These are phyloP conservation scores for Globisporangium cystogenes DNA, from an alignment of 352 stramenopile genomes.

Conservation along the genomic window DNA sequence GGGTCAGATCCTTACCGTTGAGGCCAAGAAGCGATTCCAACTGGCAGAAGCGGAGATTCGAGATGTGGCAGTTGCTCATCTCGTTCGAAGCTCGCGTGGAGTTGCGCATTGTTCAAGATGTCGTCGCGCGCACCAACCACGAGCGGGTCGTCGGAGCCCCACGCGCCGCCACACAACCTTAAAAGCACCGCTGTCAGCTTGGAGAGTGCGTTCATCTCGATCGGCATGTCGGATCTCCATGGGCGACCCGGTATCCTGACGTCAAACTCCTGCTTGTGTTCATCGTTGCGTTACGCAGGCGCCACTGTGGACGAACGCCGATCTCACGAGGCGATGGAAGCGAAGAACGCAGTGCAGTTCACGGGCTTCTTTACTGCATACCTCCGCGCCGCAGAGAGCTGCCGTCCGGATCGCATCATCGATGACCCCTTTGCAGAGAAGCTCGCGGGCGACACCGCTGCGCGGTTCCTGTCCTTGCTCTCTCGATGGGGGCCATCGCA, in stretches of 20 bases:
- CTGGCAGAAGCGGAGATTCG: too few relatives aligned
- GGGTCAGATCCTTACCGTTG: too few relatives aligned
- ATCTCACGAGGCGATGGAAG: not conserved
- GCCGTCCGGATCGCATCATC: slow-evolving; percentile 13
- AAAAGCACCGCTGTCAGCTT: not conserved
- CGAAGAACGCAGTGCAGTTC: slow-evolving; percentile 7
- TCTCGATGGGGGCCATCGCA: slow-evolving; percentile 3
- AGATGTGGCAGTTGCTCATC: too few relatives aligned
- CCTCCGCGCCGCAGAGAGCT: slow-evolving; percentile 14
- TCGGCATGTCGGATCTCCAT: too few relatives aligned
- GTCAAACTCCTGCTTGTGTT: too few relatives aligned
- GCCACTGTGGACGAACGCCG: too few relatives aligned
- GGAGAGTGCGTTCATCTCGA: not conserved
- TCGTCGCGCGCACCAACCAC: slow-evolving; percentile 5
- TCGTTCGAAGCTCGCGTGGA: too few relatives aligned
- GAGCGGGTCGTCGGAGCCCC: slow-evolving; percentile 5
- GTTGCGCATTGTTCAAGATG: slow-evolving; percentile 4
- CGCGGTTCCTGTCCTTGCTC: slow-evolving; percentile 1
- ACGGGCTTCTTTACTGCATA: slow-evolving; percentile 13
- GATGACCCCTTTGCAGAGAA: slow-evolving; percentile 16
- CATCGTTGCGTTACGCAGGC: too few relatives aligned
- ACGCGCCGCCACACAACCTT: not conserved
- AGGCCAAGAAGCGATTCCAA: too few relatives aligned
- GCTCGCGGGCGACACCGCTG: slow-evolving; percentile 7
- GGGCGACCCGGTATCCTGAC: too few relatives aligned